Percentiles rank a stretch among this genome's conserved stretches.
These are phyloP conservation scores for Clavispora vitiphila DNA, from an alignment of 805 yeast genomes.

Conservation along the genomic window DNA sequence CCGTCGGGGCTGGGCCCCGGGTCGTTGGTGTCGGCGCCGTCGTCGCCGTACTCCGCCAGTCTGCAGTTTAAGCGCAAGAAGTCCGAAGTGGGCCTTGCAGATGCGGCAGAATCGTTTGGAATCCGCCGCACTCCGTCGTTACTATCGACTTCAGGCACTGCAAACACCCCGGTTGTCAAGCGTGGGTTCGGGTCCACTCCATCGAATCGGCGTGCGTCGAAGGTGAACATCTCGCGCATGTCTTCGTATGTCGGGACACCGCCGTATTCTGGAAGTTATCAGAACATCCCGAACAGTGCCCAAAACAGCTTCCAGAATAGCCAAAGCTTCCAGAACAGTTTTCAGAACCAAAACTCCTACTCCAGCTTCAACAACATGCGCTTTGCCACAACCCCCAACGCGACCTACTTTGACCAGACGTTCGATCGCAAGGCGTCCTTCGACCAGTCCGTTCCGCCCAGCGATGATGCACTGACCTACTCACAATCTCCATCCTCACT, in stretches of 20 bases:
- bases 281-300: slow-evolving; percentile 16
- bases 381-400: not conserved
- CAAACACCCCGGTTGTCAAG: slow-evolving; percentile 4
- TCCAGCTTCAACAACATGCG: slow-evolving; percentile 11
- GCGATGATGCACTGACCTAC: not conserved
- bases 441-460: not conserved
- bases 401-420: not conserved
- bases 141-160: slow-evolving; percentile 11
- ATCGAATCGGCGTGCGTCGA: slow-evolving; percentile 14
- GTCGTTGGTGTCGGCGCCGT: slow-evolving; percentile 9
- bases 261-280: not conserved
- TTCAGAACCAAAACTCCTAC: too few species aligned
- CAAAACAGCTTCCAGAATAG: slow-evolving; percentile 8
- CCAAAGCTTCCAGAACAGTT: not conserved
- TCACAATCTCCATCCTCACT: not conserved
- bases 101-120: slow-evolving; percentile 16
- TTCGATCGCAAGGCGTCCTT: not conserved
- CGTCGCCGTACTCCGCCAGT: slow-evolving; percentile 14
- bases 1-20: slow-evolving; percentile 17
- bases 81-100: slow-evolving; percentile 29
- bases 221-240: slow-evolving; percentile 10
- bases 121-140: slow-evolving; percentile 14
- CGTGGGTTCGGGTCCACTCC: slow-evolving; percentile 16
- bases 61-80: slow-evolving; percentile 41
- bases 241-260: slow-evolving; percentile 3